Evolutionary conservation across 164 flowering plant genomes (phyloP).

Genomic region (Vitis amurensis): DNA sequence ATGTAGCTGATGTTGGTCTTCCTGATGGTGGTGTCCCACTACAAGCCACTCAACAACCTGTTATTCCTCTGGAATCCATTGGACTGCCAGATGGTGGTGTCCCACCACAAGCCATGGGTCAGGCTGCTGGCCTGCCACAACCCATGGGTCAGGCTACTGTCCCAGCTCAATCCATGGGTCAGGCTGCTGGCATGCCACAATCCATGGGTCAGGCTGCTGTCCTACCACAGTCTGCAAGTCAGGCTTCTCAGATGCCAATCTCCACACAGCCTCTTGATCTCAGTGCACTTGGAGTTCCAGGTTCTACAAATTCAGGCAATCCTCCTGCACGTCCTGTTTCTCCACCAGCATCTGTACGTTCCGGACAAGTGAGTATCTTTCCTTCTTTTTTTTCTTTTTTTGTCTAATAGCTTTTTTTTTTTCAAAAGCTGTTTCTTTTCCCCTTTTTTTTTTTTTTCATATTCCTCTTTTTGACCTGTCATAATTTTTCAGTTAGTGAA

Average conservation of each 20-base stretch:
- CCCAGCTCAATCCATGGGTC: constrained; percentile 17
- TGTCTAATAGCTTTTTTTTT: not conserved
- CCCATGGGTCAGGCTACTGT: constrained; percentile 40
- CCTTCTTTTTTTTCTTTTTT: not conserved
- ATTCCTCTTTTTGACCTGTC: not conserved
- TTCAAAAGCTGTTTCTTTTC: too few species aligned
- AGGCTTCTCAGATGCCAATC: constrained; percentile 28
- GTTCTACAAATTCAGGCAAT: constrained; percentile 45
- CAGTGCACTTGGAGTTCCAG: constrained; percentile 71
- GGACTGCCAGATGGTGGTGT: constrained; percentile 96
- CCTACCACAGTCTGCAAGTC: constrained; percentile 41
- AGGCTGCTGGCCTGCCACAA: constrained; percentile 30
- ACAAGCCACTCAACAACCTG: constrained; percentile 55
- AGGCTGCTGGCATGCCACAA: constrained; percentile 30
- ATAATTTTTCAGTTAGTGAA: too few species aligned
- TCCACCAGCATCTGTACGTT: constrained; percentile 78
- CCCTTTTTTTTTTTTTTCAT: not conserved
- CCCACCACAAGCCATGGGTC: constrained; percentile 68
- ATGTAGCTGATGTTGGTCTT: constrained; percentile 48
- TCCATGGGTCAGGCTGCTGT: constrained; percentile 39
- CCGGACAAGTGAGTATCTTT: constrained; percentile 72
- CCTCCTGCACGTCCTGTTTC: constrained; percentile 51
- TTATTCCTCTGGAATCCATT: constrained; percentile 40
- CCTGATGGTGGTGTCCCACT: constrained; percentile 84
- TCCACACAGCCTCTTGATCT: constrained; percentile 91